These are phyloP conservation scores for Trametes hirsuta DNA, from an alignment of 1,284 basidiomycete genomes.

Conservation along the genomic window DNA sequence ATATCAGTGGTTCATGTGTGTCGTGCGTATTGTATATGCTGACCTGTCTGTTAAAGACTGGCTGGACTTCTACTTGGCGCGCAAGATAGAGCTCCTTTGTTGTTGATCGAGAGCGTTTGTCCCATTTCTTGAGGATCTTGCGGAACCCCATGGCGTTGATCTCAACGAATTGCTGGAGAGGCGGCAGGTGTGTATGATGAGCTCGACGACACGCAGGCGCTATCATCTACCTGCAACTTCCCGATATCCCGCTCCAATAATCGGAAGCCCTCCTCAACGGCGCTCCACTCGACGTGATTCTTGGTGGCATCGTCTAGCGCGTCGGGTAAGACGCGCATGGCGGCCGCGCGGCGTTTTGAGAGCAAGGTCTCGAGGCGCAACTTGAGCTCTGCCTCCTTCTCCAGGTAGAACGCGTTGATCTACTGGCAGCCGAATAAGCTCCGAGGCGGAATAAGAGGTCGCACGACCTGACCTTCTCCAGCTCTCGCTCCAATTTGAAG, in stretches of 20 bases:
- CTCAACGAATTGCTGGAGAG: conserved; percentile 89
- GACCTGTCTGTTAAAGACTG: conserved; percentile 95
- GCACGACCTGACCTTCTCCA: conserved; percentile 81
- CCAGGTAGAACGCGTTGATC: conserved; percentile 99
- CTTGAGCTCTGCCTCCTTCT: conserved; percentile 96
- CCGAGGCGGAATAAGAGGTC: background rate
- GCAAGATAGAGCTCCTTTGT: conserved; percentile 97
- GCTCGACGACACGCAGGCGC: conserved; percentile 18
- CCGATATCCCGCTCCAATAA: conserved; percentile 95
- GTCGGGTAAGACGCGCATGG: conserved; percentile 70
- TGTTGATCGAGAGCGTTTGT: conserved; percentile 93
- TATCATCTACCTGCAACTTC: conserved; percentile 80
- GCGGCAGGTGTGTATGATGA: conserved; percentile 29
- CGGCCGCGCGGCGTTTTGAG: conserved; percentile 89
- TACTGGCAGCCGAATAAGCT: conserved; percentile 37
- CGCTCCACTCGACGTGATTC: conserved; percentile 87
- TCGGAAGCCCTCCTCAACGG: conserved; percentile 95
- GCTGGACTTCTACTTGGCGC: conserved; percentile 97
- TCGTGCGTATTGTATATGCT: conserved; percentile 26
- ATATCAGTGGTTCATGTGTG: background rate
- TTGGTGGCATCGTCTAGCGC: conserved; percentile 55
- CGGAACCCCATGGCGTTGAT: conserved; percentile 98
- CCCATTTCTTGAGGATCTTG: conserved; percentile 99
- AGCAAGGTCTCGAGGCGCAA: conserved; percentile 91
- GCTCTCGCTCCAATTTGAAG: conserved; percentile 97